Base-by-base conservation (phyloP, 257 asterid genomes). In the Ligustrum vulgare region DNA sequence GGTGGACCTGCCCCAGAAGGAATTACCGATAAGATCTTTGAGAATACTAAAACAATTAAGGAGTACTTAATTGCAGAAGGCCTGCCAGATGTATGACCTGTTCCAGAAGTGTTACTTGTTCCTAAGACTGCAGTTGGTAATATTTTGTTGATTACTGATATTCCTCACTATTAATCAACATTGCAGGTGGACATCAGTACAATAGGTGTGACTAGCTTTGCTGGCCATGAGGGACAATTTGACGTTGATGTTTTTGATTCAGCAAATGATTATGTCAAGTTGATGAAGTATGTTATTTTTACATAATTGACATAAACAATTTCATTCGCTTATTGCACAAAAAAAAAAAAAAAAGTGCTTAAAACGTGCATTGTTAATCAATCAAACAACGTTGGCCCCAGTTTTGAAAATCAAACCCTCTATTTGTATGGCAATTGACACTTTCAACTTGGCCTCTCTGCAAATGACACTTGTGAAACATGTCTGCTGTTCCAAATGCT, bases 1-100 rank as follows among this genome's bases (percentile, higher is more conserved):
- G 99, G 99, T 76, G 99, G 99, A 74, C 99, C 99, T 79, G 99
- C 99, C 69, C 97, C 96, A 6, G 99, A 92, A 87, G 95, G 92
- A 77, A 86, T 92, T 80, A 94, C 99, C 1, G 90, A 92, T 77
- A 91, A 89, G 88, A 92, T 94, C 60, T 92, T 87, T 82, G 75
- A 90, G 72, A 94, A 91, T 85, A 94, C 99, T 28, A 94, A 93
- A 71, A 87, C 97, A 33, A 92, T 94, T 83, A 91, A 89, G 82
- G 99, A 91, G 83, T 94, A 94, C 84, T 84, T 92, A 70, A 86
- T 86, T 81, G 97, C 96, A n/a, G 94, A 94, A 85, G 98, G 91
- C 86, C 82, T 94, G 79, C 97, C 97, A 45, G 96, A 92, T 87
- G 99, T 94, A 87, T 76, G 95, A 74, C 39, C 73, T 66, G n/a